phyloP scores from a whole-genome alignment of 2,329 filamentous ascomycete genomes.

The Thelonectria rubi region DNA sequence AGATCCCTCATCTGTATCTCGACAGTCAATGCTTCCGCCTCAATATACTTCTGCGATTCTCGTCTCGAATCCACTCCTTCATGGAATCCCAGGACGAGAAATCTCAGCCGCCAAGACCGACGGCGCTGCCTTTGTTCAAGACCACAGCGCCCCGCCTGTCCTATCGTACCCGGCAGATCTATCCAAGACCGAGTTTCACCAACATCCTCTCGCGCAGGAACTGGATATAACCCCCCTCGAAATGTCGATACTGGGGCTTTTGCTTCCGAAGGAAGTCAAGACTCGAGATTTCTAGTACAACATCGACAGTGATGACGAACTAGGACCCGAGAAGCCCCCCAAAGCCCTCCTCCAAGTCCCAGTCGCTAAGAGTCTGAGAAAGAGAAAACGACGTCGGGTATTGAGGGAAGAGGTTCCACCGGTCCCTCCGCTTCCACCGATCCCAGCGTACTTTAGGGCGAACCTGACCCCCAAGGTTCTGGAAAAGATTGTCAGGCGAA shows the following conservation, averaged over 20 bases:
- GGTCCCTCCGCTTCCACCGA: slow-evolving; percentile 44
- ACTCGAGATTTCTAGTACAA: slow-evolving; percentile 51
- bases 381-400: slow-evolving; percentile 7
- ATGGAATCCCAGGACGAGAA: slow-evolving; percentile 51
- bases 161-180: slow-evolving; percentile 48
- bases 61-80: slow-evolving; percentile 54
- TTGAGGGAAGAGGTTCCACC: slow-evolving; percentile 35
- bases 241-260: slow-evolving; percentile 46
- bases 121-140: slow-evolving; percentile 47
- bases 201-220: slow-evolving; percentile 49
- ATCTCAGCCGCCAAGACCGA: slow-evolving; percentile 51
- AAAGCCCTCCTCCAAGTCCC: background rate
- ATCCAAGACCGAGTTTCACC: slow-evolving; percentile 47
- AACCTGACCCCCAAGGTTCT: slow-evolving; percentile 40
- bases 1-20: slow-evolving; percentile 17
- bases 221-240: slow-evolving; percentile 42
- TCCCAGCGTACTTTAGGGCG: slow-evolving; percentile 43
- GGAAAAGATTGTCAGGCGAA: slow-evolving; percentile 42
- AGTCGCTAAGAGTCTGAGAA: slow-evolving; percentile 16
- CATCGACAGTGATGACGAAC: slow-evolving; percentile 48
- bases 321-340: slow-evolving; percentile 28
- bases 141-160: slow-evolving; percentile 43
- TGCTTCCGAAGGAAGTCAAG: slow-evolving; percentile 47
- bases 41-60: slow-evolving; percentile 16
- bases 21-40: slow-evolving; percentile 1